Evolutionary conservation across 441 rosid genomes (phyloP).

Genomic region (Gossypium gossypioides): DNA sequence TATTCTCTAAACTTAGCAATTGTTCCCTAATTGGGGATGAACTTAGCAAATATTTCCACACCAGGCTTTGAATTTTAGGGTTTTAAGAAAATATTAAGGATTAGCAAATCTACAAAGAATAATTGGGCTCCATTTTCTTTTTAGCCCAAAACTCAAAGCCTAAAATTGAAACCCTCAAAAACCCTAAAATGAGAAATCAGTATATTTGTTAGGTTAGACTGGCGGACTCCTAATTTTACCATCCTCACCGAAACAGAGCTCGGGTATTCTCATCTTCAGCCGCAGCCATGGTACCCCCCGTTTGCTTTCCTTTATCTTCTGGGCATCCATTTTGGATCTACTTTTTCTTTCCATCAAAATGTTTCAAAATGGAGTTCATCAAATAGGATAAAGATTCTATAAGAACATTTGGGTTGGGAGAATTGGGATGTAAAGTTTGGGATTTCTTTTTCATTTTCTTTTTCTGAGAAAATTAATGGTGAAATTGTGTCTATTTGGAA

Average conservation of each 20-base stretch:
- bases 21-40: no score
- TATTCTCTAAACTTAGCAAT: no score
- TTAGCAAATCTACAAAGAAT: neutral
- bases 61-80: no score
- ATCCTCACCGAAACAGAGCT: neutral
- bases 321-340: neutral
- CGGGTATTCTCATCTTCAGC: neutral
- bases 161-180: neutral
- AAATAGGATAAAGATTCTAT: neutral
- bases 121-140: neutral
- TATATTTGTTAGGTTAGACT: neutral
- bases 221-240: neutral
- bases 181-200: neutral
- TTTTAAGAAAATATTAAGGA: no score
- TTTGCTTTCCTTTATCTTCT: neutral
- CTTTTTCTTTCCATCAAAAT: neutral
- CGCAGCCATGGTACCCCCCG: neutral
- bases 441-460: neutral
- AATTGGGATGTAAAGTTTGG: neutral
- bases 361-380: neutral
- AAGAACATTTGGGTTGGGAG: neutral
- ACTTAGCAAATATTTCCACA: no score
- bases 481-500: neutral
- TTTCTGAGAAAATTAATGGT: neutral
- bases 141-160: neutral